Conservation (phyloP, 371 early-diverging fungal species). For the Mortierella sp. region DNA sequence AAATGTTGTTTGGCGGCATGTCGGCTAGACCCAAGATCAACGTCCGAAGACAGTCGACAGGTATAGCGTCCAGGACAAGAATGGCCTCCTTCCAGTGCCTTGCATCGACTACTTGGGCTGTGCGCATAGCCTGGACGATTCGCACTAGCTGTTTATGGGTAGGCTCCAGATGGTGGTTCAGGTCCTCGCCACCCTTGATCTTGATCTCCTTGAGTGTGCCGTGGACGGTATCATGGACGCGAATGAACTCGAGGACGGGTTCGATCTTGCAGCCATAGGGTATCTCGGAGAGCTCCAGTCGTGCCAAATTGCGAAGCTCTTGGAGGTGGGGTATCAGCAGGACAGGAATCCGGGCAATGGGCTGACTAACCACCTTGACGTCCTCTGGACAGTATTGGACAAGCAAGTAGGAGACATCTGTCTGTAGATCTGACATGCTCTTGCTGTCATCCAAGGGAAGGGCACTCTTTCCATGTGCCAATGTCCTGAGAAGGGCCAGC, state of each 20-base stretch:
- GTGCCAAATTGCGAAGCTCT: conserved; percentile 32
- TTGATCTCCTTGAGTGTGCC: conserved; percentile 52
- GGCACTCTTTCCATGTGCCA: neutral
- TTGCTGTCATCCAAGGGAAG: conserved; percentile 22
- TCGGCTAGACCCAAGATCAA: conserved; percentile 33
- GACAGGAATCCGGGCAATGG: conserved; percentile 24
- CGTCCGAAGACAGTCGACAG: conserved; percentile 39
- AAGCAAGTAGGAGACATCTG: conserved; percentile 24
- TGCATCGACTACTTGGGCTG: conserved; percentile 51
- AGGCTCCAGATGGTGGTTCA: conserved; percentile 2
- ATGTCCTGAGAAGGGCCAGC: conserved; percentile 15
- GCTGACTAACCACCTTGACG: conserved; percentile 38
- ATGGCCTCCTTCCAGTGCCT: conserved; percentile 53
- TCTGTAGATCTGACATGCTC: conserved; percentile 25
- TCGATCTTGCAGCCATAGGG: conserved; percentile 29
- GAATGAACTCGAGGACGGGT: conserved; percentile 46
- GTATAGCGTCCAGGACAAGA: conserved; percentile 36
- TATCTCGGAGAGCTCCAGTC: conserved; percentile 49
- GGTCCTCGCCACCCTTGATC: conserved; percentile 43
- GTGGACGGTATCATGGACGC: conserved; percentile 43
- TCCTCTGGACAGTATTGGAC: conserved; percentile 32
- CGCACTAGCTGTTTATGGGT: conserved; percentile 29
- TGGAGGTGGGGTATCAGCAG: conserved; percentile 23
- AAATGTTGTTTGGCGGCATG: conserved; percentile 29
- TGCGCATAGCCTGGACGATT: conserved; percentile 47